Conservation (phyloP, 2,329 filamentous ascomycete species). For the Phoma sp. region DNA sequence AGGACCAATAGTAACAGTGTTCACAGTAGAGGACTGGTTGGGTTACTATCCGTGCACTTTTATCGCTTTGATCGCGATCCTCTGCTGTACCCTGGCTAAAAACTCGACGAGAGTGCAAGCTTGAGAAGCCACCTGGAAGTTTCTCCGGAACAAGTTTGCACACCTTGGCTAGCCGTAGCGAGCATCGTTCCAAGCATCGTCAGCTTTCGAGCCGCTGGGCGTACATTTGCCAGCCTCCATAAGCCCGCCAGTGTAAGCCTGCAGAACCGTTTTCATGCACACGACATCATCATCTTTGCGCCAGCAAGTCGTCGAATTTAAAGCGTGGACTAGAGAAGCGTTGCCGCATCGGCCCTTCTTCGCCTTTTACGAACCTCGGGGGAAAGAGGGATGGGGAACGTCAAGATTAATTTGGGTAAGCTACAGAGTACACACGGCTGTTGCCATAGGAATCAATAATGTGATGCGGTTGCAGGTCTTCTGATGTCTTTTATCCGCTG, state of each 20-base stretch:
- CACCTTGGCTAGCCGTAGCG: background rate
- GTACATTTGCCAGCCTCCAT: slow-evolving; percentile 1
- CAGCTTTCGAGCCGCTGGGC: background rate
- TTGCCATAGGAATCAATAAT: background rate
- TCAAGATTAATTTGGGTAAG: background rate
- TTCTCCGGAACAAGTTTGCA: slow-evolving; percentile 2
- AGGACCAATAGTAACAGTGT: background rate
- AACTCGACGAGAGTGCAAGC: background rate
- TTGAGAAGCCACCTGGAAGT: slow-evolving; percentile 5
- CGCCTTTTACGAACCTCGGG: slow-evolving; percentile 5
- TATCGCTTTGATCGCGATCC: slow-evolving; percentile 3
- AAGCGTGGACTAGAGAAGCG: slow-evolving; percentile 6
- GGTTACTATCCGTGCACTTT: slow-evolving; percentile 2
- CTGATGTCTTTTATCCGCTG: background rate
- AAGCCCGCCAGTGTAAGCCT: slow-evolving; percentile 3
- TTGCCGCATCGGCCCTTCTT: slow-evolving; percentile 11
- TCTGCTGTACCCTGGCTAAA: slow-evolving; percentile 5
- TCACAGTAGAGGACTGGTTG: background rate
- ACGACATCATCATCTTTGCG: slow-evolving; percentile 12
- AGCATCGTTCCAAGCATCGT: slow-evolving; percentile 1
- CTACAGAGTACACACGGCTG: background rate
- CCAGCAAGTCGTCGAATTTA: slow-evolving; percentile 5
- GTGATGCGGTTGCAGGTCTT: background rate
- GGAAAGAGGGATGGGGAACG: background rate
- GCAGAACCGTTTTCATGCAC: slow-evolving; percentile 1